phyloP scores from a whole-genome alignment of 495 filamentous ascomycete species.

The Penicillium canescens region DNA sequence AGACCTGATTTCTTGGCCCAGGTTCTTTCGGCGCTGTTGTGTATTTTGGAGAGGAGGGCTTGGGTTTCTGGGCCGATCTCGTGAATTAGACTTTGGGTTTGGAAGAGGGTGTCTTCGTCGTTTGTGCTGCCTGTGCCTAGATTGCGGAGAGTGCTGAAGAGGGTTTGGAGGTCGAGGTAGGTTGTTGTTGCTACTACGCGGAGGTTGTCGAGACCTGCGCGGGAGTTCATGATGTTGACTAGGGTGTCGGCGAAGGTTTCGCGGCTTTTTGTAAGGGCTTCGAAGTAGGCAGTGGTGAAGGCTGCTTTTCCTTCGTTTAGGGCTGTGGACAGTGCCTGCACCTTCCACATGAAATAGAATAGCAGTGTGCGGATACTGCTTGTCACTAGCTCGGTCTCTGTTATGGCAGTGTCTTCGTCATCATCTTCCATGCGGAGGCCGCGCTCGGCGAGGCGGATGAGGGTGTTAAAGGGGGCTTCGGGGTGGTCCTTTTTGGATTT shows the following conservation, averaged over 20 bases:
- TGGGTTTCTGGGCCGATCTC: conserved; percentile 60
- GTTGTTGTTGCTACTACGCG: conserved; percentile 72
- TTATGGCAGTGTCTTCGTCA: conserved; percentile 62
- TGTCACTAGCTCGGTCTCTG: conserved; percentile 74
- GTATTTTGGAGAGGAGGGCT: conserved; percentile 67
- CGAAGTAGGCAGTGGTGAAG: conserved; percentile 55
- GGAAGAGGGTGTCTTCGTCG: conserved; percentile 47
- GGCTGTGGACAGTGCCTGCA: conserved; percentile 49
- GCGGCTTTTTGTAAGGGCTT: conserved; percentile 43
- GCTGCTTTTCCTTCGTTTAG: conserved; percentile 37
- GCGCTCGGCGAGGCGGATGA: conserved; percentile 67
- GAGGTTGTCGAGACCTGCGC: conserved; percentile 65
- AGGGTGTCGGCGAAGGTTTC: conserved; percentile 59
- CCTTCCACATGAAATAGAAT: conserved; percentile 96
- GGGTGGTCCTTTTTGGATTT: conserved; percentile 48
- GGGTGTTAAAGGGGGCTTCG: conserved; percentile 61
- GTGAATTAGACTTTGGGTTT: conserved; percentile 62
- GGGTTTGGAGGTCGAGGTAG: conserved; percentile 76
- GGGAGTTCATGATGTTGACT: conserved; percentile 60
- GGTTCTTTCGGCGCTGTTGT: conserved; percentile 69
- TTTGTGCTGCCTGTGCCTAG: conserved; percentile 38
- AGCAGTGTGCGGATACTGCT: conserved; percentile 70
- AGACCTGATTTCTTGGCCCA: conserved; percentile 70
- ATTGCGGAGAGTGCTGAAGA: conserved; percentile 71
- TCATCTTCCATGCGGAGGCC: conserved; percentile 58